Percentiles rank a stretch among this genome's conserved stretches.
These are phyloP conservation scores for Tetrapyrgos nigripes DNA, from an alignment of 1,284 basidiomycete genomes.

Conservation along the genomic window DNA sequence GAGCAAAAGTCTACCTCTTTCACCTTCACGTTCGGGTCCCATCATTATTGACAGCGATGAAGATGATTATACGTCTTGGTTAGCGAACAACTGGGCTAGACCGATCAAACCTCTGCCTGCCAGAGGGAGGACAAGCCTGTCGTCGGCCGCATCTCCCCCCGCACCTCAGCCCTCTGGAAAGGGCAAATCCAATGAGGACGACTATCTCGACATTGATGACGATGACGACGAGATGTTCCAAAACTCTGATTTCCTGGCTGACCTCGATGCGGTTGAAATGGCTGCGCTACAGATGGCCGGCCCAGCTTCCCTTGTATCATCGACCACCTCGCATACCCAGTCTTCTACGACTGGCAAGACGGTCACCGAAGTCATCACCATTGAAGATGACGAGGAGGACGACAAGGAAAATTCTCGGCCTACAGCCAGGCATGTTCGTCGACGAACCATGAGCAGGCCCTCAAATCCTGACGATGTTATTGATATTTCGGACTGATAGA, in stretches of 20 bases:
- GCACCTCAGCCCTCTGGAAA: conserved; percentile 16
- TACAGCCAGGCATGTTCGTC: conserved; percentile 57
- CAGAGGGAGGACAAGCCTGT: conserved; percentile 12
- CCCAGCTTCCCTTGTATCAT: background rate
- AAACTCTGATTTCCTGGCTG: conserved; percentile 34
- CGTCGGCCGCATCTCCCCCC: conserved; percentile 15
- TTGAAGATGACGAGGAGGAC: conserved; percentile 54
- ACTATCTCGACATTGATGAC: conserved; percentile 19
- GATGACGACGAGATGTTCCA: conserved; percentile 44
- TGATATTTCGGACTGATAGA: conserved; percentile 53
- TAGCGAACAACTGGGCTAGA: background rate
- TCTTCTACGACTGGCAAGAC: conserved; percentile 3
- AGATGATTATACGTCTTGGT: conserved; percentile 16
- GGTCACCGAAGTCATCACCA: conserved; percentile 39
- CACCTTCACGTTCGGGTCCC: conserved; percentile 8
- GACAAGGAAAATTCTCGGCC: conserved; percentile 70
- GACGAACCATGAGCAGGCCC: conserved; percentile 32
- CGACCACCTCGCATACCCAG: background rate
- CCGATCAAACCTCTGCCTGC: conserved; percentile 18
- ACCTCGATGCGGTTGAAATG: conserved; percentile 44
- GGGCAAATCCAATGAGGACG: conserved; percentile 21
- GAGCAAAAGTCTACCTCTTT: conserved; percentile 4
- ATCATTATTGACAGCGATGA: conserved; percentile 25
- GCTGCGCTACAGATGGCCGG: conserved; percentile 22
- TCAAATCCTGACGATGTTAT: conserved; percentile 44